Evolutionary conservation across 1,284 basidiomycete genomes (phyloP).

Genomic region (Neotropicomus parvogracilis): DNA sequence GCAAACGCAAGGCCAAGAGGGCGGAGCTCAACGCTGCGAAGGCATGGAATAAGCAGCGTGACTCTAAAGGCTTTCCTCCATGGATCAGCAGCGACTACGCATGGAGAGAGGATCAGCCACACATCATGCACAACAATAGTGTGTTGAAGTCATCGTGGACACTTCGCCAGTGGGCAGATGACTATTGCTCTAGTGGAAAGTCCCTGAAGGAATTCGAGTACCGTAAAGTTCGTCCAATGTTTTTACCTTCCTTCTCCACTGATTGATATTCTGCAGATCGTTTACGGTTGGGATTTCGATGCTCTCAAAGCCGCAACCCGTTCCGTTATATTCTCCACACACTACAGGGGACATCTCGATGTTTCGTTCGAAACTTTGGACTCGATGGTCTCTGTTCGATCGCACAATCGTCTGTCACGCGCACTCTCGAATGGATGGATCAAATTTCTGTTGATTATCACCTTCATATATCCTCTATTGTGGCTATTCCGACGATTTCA

Average conservation of each 20-base stretch:
- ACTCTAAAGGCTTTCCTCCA: slow-evolving; percentile 39
- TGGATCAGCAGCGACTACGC: slow-evolving; percentile 37
- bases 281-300: slow-evolving; percentile 69
- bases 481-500: slow-evolving; percentile 69
- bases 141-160: slow-evolving; percentile 48
- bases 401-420: slow-evolving; percentile 57
- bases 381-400: slow-evolving; percentile 53
- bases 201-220: slow-evolving; percentile 65
- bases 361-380: slow-evolving; percentile 47
- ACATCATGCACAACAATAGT: slow-evolving; percentile 27
- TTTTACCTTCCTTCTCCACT: not conserved
- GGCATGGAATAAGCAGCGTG: slow-evolving; percentile 33
- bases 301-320: slow-evolving; percentile 53
- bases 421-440: slow-evolving; percentile 63
- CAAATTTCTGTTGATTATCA: slow-evolving; percentile 59
- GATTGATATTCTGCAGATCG: slow-evolving; percentile 36
- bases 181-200: slow-evolving; percentile 59
- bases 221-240: slow-evolving; percentile 42
- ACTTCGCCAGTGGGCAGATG: slow-evolving; percentile 66
- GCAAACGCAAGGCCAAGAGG: slow-evolving; percentile 31
- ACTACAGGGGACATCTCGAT: slow-evolving; percentile 49
- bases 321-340: slow-evolving; percentile 47
- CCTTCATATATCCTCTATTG: slow-evolving; percentile 67
- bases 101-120: slow-evolving; percentile 25
- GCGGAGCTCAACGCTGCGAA: slow-evolving; percentile 33